Percentiles rank a stretch among this genome's conserved stretches.
Conservation (phyloP, 345 rosid genomes). For the Gossypium arboreum region DNA sequence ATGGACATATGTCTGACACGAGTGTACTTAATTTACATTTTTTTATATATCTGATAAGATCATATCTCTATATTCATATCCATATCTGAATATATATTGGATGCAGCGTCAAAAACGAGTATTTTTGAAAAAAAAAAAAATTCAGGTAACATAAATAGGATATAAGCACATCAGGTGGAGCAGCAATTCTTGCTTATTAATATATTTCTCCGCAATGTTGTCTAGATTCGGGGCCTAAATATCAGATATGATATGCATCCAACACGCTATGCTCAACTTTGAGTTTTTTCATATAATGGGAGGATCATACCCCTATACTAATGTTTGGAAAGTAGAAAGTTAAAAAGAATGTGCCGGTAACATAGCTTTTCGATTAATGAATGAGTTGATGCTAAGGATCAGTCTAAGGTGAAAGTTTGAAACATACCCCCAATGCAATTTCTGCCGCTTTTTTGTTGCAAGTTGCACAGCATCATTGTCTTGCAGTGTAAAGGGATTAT, state of each 20-base stretch:
- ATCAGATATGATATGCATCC: neutral
- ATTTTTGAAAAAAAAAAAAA: neutral
- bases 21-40: neutral
- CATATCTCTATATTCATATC: neutral
- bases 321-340: neutral
- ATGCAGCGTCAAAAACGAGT: neutral
- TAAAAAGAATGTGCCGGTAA: neutral
- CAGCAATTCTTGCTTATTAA: neutral
- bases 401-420: neutral
- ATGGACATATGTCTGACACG: neutral
- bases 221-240: neutral
- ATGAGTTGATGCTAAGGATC: neutral
- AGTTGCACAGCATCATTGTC: slow-evolving; percentile 12
- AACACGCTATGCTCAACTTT: neutral
- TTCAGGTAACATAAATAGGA: neutral
- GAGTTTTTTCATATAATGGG: neutral
- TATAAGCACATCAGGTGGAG: neutral
- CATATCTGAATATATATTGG: neutral
- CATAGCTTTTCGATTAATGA: neutral
- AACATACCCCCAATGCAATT: slow-evolving; percentile 69
- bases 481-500: slow-evolving; percentile 16
- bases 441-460: slow-evolving; percentile 44
- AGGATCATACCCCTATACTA: neutral
- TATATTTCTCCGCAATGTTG: neutral
- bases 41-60: neutral